A percentile compares a stretch with the other conserved stretches of the same genome.
Evolutionary conservation across 2,329 filamentous ascomycete species (phyloP).

Genomic region (Ophiosphaerella herpotricha): DNA sequence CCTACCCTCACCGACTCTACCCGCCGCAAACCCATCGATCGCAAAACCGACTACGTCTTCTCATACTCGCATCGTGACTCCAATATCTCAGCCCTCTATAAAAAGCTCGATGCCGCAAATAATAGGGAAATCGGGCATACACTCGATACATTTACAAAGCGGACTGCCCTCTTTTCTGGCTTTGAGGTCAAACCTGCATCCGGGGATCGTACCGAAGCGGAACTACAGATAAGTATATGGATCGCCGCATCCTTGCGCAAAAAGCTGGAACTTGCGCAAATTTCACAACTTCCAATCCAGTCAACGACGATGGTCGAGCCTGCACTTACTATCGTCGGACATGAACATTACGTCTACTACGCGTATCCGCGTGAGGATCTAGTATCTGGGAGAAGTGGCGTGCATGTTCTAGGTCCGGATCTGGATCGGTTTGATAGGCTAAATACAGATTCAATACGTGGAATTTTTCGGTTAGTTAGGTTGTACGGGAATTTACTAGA

Average conservation of each 20-base stretch:
- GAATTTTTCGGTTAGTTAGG: slow-evolving; percentile 21
- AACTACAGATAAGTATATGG: slow-evolving; percentile 24
- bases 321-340: slow-evolving; percentile 20
- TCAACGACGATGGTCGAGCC: slow-evolving; percentile 15
- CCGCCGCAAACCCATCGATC: slow-evolving; percentile 10
- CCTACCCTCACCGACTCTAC: slow-evolving; percentile 7
- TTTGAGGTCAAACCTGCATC: slow-evolving; percentile 15
- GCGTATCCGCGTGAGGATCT: slow-evolving; percentile 18
- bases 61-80: slow-evolving; percentile 23
- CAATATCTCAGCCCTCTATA: slow-evolving; percentile 18
- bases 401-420: slow-evolving; percentile 22
- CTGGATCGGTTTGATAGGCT: slow-evolving; percentile 18
- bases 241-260: slow-evolving; percentile 24
- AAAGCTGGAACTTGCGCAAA: slow-evolving; percentile 18
- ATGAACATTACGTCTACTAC: slow-evolving; percentile 23
- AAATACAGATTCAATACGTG: slow-evolving; percentile 22
- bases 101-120: slow-evolving; percentile 12
- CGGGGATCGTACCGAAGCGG: slow-evolving; percentile 14
- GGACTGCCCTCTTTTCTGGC: slow-evolving; percentile 20
- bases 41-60: slow-evolving; percentile 22
- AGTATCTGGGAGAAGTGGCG: slow-evolving; percentile 13
- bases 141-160: slow-evolving; percentile 17
- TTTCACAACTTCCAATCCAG: slow-evolving; percentile 7
- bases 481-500: slow-evolving; percentile 22
- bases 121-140: slow-evolving; percentile 14